Percentiles rank a stretch among this genome's conserved stretches.
Conservation (phyloP, 257 asterid genomes). For the Plectranthus barbatus region DNA sequence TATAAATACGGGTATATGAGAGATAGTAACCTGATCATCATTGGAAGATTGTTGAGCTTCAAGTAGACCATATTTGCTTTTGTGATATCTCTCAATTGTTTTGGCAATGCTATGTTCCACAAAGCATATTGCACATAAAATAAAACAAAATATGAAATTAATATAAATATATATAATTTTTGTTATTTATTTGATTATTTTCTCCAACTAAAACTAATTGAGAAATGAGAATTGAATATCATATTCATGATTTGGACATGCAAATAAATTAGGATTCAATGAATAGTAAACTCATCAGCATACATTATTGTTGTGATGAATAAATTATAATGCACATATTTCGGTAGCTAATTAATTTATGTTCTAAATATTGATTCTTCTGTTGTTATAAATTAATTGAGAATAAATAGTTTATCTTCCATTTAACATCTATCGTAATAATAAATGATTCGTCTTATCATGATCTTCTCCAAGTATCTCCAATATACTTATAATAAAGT, state of each 20-base stretch:
- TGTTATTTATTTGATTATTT: background rate
- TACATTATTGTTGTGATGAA: background rate
- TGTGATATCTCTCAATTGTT: constrained; percentile 58
- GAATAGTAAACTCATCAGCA: background rate
- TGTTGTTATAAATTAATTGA: background rate
- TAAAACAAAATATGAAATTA: background rate
- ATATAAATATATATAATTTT: no score
- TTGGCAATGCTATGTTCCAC: constrained; percentile 34
- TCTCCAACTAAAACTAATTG: no score
- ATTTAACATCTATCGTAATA: background rate
- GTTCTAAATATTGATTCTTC: background rate
- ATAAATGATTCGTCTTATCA: no score
- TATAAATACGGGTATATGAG: background rate
- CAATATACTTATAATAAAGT: no score
- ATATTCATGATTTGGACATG: background rate
- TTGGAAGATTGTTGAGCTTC: constrained; percentile 33
- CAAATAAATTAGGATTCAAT: background rate
- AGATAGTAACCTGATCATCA: constrained; percentile 33
- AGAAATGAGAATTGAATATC: no score
- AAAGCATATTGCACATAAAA: background rate
- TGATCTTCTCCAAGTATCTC: no score
- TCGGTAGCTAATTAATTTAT: background rate
- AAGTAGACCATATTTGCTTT: constrained; percentile 34
- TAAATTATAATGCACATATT: background rate
- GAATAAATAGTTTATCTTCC: background rate